Base-by-base conservation (phyloP, 1,139 yeast genomes). In the Geotrichum carabidarum region DNA sequence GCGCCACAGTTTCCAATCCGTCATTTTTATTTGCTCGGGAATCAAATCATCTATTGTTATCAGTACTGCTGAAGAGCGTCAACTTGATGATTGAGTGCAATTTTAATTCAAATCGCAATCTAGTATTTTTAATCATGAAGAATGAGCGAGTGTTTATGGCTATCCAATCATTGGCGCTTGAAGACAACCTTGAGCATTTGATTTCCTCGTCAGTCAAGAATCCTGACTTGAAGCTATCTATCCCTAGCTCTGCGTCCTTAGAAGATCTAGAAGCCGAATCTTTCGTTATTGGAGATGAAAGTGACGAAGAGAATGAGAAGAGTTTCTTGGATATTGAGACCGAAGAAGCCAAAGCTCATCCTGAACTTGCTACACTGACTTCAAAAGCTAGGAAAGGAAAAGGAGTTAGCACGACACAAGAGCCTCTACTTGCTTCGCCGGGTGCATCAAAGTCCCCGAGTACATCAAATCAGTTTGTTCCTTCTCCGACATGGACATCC, bases 11-110 rank as follows among this genome's bases (percentile, higher is more conserved):
- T 51, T 74, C 84, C 0, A 64, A 74, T 7, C 68, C 73, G 27
- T 61, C 68, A 1, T 77, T 78, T 57, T 64, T 83, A 42, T 63
- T 72, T 11, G 79, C 75, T 9, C 71, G 71, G 48, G 68, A 77
- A n/a, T 65, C 72, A 56, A 80, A 85, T 64, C 69, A 83, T 17
- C 86, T 83, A 59, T 66, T 82, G 40, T 68, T 87, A 40, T 84
- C 58, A 7, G 58, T 59, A 14, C 44, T 68, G 9, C 57, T 70
- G 14, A 60, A 62, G 36, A 57, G 65, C 14, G 52, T 71, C 34
- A 63, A 62, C 41, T 56, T 63, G 15, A 59, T 70, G 59, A 56
- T 68, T 32, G 65, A 62, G 36, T 63, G 64, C 58, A 65, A 67
- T 44, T 67, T 65, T 50, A 62, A 62, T 15, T 57, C 67, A 4